These are phyloP conservation scores for Teunomyces lycoperdinae DNA, from an alignment of 805 yeast species.

Conservation along the genomic window DNA sequence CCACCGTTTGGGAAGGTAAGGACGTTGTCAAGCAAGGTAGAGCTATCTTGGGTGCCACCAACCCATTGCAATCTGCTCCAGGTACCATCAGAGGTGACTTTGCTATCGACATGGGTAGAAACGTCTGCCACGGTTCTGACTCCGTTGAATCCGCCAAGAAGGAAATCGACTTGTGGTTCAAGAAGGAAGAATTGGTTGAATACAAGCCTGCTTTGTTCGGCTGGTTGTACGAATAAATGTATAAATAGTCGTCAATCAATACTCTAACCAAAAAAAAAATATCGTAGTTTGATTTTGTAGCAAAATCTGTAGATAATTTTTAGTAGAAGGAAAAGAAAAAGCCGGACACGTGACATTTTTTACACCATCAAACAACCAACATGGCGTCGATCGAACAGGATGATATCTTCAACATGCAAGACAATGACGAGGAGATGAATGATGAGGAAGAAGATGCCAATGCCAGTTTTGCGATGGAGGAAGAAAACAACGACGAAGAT, in stretches of 20 bases:
- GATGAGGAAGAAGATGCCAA: conserved; percentile 14
- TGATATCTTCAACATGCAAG: conserved; percentile 21
- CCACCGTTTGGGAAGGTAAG: conserved; percentile 99
- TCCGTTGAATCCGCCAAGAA: conserved; percentile 96
- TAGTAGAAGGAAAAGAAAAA: neutral
- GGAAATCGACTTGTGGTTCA: conserved; percentile 98
- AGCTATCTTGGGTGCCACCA: conserved; percentile 96
- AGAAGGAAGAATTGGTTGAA: conserved; percentile 89
- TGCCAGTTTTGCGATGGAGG: conserved; percentile 1
- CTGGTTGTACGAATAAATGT: conserved; percentile 89
- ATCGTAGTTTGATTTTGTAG: neutral
- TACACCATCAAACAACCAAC: neutral
- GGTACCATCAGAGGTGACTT: conserved; percentile 99
- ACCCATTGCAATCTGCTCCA: conserved; percentile 95
- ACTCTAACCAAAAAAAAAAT: neutral
- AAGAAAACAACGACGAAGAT: conserved; percentile 7
- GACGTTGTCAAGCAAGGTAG: conserved; percentile 99
- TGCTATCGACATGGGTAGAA: conserved; percentile 98
- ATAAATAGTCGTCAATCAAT: neutral
- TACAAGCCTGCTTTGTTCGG: conserved; percentile 82
- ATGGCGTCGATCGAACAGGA: conserved; percentile 15
- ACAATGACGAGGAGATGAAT: conserved; percentile 15
- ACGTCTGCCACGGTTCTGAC: conserved; percentile 99
- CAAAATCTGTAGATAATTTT: neutral
- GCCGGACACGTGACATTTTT: neutral